Percentiles rank a stretch among this genome's conserved stretches.
Conservation (phyloP, 1,139 yeast species). For the Kodamaea derodonti region DNA sequence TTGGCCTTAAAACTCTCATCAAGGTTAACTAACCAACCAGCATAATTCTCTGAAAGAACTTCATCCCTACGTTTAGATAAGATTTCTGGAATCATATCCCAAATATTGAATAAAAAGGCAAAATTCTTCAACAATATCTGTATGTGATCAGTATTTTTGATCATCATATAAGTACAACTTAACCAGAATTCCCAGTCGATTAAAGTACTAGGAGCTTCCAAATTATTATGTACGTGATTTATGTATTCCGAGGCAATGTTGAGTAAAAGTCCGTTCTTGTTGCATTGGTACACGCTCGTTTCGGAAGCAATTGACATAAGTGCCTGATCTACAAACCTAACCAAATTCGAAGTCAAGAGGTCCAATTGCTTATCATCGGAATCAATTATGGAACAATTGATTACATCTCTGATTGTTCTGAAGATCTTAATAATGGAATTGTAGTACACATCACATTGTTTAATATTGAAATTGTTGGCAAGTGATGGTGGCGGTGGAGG, state of each 20-base stretch:
- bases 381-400: slow-evolving; percentile 21
- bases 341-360: slow-evolving; percentile 9
- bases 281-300: slow-evolving; percentile 43
- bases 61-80: slow-evolving; percentile 9
- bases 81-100: slow-evolving; percentile 64
- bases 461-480: slow-evolving; percentile 10
- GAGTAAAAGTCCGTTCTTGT: slow-evolving; percentile 41
- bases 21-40: slow-evolving; percentile 32
- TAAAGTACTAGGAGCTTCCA: slow-evolving; percentile 7
- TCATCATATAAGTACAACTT: slow-evolving; percentile 54
- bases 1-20: slow-evolving; percentile 41
- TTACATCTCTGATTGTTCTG: slow-evolving; percentile 43
- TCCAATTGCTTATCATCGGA: slow-evolving; percentile 5
- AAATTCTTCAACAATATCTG: slow-evolving; percentile 60
- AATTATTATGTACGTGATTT: slow-evolving; percentile 31
- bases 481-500: slow-evolving; percentile 13
- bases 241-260: slow-evolving; percentile 45
- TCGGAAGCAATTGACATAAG: slow-evolving; percentile 35
- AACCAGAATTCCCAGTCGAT: slow-evolving; percentile 81
- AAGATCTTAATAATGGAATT: slow-evolving; percentile 40
- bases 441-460: slow-evolving; percentile 32
- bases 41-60: slow-evolving; percentile 1
- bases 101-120: slow-evolving; percentile 65
- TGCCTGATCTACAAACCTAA: slow-evolving; percentile 29
- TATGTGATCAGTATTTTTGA: slow-evolving; percentile 55